Conservation (phyloP, 2,329 filamentous ascomycete genomes). For the Calonectria ilicicola region DNA sequence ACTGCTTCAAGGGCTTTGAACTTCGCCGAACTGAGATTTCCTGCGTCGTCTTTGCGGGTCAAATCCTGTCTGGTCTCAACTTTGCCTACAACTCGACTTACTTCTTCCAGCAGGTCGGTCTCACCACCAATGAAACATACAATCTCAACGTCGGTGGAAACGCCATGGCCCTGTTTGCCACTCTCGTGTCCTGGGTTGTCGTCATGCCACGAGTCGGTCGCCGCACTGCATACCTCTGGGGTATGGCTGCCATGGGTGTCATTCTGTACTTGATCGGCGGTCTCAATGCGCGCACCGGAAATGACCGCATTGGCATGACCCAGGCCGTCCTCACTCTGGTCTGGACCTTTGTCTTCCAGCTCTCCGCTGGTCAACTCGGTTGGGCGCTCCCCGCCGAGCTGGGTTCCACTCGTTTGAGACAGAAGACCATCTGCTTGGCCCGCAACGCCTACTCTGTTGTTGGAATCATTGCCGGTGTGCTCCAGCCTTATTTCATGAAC, state of each 20-base stretch:
- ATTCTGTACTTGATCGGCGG: constrained; percentile 56
- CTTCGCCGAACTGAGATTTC: constrained; percentile 54
- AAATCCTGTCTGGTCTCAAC: constrained; percentile 49
- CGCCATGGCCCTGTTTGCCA: constrained; percentile 56
- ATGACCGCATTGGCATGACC: constrained; percentile 43
- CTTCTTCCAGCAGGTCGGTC: constrained; percentile 54
- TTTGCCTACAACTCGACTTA: constrained; percentile 56
- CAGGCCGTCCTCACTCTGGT: constrained; percentile 51
- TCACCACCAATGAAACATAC: constrained; percentile 45
- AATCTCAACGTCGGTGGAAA: constrained; percentile 54
- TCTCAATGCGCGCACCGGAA: constrained; percentile 50
- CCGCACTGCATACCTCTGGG: constrained; percentile 57
- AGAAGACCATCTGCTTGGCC: constrained; percentile 49
- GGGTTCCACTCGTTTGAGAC: constrained; percentile 45
- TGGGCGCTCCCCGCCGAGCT: constrained; percentile 49
- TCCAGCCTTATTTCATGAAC: constrained; percentile 53
- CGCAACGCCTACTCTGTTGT: constrained; percentile 42
- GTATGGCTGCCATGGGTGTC: constrained; percentile 54
- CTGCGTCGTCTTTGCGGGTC: constrained; percentile 50
- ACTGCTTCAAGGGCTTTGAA: constrained; percentile 58
- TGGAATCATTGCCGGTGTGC: constrained; percentile 38
- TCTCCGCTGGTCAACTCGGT: constrained; percentile 52
- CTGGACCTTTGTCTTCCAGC: constrained; percentile 49
- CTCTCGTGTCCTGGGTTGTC: constrained; percentile 56
- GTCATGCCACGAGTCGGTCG: constrained; percentile 58